Conservation (phyloP, 2,329 filamentous ascomycete genomes). For the Aspergillus sp. region DNA sequence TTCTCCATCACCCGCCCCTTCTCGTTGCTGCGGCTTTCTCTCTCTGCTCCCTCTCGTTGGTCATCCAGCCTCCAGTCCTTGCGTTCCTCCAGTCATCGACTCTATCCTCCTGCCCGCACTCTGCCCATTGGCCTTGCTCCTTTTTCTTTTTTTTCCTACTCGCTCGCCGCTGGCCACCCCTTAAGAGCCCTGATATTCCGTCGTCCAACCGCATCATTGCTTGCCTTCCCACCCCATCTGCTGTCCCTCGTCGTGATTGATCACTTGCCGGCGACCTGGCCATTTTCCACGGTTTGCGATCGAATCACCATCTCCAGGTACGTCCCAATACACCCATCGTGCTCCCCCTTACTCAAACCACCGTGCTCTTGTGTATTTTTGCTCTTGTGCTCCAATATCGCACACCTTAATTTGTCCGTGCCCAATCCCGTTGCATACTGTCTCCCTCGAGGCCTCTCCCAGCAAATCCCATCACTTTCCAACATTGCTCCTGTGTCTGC, state of each 20-base stretch:
- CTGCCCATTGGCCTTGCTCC: conserved; percentile 20
- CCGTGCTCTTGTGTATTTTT: conserved; percentile 1
- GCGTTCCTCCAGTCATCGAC: conserved; percentile 27
- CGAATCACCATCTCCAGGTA: conserved; percentile 28
- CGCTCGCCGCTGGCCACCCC: conserved; percentile 14
- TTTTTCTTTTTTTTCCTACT: conserved; percentile 24
- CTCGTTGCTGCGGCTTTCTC: conserved; percentile 33
- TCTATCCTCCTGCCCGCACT: conserved; percentile 21
- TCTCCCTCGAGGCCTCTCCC: conserved; percentile 5
- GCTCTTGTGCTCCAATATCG: conserved; percentile 13
- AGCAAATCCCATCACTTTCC: conserved; percentile 16
- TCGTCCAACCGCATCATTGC: conserved; percentile 22
- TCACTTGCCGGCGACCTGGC: conserved; percentile 13
- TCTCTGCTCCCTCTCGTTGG: conserved; percentile 44
- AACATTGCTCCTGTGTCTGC: conserved; percentile 8
- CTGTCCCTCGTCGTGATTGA: conserved; percentile 19
- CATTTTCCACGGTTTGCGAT: conserved; percentile 17
- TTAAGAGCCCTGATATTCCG: conserved; percentile 20
- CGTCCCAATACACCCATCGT: conserved; percentile 6
- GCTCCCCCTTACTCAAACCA: conserved; percentile 15
- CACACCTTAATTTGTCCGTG: conserved; percentile 15
- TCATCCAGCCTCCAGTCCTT: conserved; percentile 33
- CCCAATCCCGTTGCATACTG: conserved; percentile 20
- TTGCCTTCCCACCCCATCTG: conserved; percentile 18
- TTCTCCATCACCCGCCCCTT: conserved; percentile 41